A percentile compares a stretch with the other conserved stretches of the same genome.
Conservation (phyloP, 768 basidiomycete genomes). For the Lentinus tigrinus region DNA sequence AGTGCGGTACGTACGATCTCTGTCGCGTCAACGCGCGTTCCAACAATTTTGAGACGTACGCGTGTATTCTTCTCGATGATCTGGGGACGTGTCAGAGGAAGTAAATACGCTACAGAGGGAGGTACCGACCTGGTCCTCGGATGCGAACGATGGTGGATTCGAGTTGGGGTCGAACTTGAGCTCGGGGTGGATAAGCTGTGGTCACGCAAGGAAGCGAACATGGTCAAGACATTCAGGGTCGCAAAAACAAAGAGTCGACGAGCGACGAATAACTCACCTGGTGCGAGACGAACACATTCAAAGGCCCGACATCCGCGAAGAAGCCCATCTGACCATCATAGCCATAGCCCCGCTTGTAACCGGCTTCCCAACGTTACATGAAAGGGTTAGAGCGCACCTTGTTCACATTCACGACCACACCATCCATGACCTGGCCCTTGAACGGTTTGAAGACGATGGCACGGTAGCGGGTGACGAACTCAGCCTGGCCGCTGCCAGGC, state of each 20-base stretch:
- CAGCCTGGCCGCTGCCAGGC: conserved; percentile 90
- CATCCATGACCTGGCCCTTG: conserved; percentile 98
- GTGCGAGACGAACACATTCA: conserved; percentile 93
- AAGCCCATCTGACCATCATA: conserved; percentile 84
- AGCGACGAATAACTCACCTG: conserved; percentile 56
- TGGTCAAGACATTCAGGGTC: too few species aligned
- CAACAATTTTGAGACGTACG: conserved; percentile 95
- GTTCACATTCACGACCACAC: conserved; percentile 91
- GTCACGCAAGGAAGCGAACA: not conserved
- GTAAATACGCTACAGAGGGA: not conserved
- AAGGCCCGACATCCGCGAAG: conserved; percentile 93
- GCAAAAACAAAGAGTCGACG: too few species aligned
- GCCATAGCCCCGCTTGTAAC: not conserved
- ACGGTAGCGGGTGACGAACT: conserved; percentile 91
- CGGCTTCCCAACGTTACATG: too few species aligned
- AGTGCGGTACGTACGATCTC: conserved; percentile 72
- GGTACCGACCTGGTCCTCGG: conserved; percentile 72
- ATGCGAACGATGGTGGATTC: conserved; percentile 94
- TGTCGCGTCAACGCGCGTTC: conserved; percentile 94
- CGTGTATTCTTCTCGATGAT: conserved; percentile 93
- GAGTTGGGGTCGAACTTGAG: conserved; percentile 95
- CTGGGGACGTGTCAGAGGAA: conserved; percentile 35
- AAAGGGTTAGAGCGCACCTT: conserved; percentile 72
- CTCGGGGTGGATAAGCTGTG: conserved; percentile 88
- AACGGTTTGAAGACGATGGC: conserved; percentile 99